Evolutionary conservation across 2,329 filamentous ascomycete species (phyloP).

Genomic region (Calonectria naviculata): DNA sequence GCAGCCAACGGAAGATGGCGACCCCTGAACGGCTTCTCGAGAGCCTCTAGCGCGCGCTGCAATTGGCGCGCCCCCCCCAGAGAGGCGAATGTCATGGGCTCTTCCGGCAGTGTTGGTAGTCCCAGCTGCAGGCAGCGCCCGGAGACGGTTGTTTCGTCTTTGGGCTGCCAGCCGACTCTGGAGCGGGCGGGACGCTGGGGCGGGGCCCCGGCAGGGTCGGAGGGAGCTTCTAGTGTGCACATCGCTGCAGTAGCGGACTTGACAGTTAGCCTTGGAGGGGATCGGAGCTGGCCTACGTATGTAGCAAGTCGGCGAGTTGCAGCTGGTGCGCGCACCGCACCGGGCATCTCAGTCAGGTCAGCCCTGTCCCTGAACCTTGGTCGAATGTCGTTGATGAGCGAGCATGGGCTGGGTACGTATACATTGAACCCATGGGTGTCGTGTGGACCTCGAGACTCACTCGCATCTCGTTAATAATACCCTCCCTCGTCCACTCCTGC

Average conservation of each 20-base stretch:
- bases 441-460: conserved; percentile 4
- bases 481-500: neutral
- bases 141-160: conserved; percentile 16
- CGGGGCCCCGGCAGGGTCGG: conserved; percentile 7
- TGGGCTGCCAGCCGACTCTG: neutral
- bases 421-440: neutral
- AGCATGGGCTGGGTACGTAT: conserved; percentile 16
- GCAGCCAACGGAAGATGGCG: neutral
- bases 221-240: conserved; percentile 7
- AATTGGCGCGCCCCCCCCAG: conserved; percentile 3
- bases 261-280: neutral
- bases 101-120: neutral
- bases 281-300: conserved; percentile 8
- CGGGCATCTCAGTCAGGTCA: conserved; percentile 5
- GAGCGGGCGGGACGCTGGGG: conserved; percentile 15
- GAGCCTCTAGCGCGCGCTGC: conserved; percentile 1
- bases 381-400: neutral
- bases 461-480: conserved; percentile 21
- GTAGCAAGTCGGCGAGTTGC: neutral
- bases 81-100: neutral
- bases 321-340: neutral
- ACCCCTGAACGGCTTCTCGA: neutral
- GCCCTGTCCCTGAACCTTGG: conserved; percentile 18
- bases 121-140: conserved; percentile 9
- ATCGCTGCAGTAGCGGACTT: neutral